These are phyloP conservation scores for Tulasnella sp. DNA, from an alignment of 768 basidiomycete species.

Conservation along the genomic window DNA sequence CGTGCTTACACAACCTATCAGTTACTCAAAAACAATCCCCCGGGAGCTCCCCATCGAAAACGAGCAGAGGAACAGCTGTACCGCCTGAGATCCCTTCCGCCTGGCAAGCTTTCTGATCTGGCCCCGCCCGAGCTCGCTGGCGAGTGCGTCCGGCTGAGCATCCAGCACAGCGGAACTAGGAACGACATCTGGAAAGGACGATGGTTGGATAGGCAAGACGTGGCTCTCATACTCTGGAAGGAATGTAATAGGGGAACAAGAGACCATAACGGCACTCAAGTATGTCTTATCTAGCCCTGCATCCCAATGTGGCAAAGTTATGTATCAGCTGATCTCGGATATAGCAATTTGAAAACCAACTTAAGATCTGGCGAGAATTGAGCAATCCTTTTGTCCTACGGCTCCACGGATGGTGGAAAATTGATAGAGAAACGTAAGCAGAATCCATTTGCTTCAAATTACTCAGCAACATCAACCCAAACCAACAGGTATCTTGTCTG, in stretches of 20 bases:
- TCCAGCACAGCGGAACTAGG: neutral
- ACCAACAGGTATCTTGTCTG: neutral
- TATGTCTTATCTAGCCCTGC: neutral
- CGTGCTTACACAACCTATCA: too few relatives aligned
- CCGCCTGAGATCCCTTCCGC: neutral
- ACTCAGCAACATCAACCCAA: too few relatives aligned
- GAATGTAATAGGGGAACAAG: neutral
- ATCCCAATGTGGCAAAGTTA: neutral
- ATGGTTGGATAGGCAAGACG: neutral
- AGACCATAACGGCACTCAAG: neutral
- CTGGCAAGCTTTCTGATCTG: neutral
- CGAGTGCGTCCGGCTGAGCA: neutral
- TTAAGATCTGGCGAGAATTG: slow-evolving; percentile 14
- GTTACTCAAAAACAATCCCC: neutral
- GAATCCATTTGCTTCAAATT: too few relatives aligned
- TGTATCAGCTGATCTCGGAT: neutral
- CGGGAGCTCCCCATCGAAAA: neutral
- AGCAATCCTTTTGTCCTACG: neutral
- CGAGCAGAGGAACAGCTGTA: neutral
- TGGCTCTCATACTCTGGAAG: slow-evolving; percentile 1
- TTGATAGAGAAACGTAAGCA: neutral
- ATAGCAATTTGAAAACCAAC: neutral
- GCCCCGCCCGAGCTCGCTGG: neutral
- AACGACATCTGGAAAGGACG: too few relatives aligned
- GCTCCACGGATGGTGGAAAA: neutral